phyloP scores from a whole-genome alignment of 148 eudicot species.

The Spergularia marina region DNA sequence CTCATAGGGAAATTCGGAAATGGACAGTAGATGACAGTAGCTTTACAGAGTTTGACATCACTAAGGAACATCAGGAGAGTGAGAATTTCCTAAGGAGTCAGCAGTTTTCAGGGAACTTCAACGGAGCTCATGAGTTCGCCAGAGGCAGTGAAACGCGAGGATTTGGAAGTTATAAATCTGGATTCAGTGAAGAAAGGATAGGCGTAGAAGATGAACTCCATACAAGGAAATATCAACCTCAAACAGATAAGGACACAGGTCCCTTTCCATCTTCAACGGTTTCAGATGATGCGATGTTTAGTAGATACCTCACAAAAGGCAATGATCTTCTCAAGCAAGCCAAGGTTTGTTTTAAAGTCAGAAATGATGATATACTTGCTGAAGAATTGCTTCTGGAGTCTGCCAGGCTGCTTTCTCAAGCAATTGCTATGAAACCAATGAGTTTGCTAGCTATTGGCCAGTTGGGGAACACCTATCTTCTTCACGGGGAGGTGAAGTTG shows the following conservation, averaged over 20 bases:
- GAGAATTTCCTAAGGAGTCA: slow-evolving; percentile 33
- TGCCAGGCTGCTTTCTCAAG: slow-evolving; percentile 63
- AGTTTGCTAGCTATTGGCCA: slow-evolving; percentile 91
- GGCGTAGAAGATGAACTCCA: slow-evolving; percentile 32
- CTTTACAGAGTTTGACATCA: slow-evolving; percentile 33
- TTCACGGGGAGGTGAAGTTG: slow-evolving; percentile 88
- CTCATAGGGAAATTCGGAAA: slow-evolving; percentile 34
- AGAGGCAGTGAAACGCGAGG: slow-evolving; percentile 23
- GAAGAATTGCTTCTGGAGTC: slow-evolving; percentile 63
- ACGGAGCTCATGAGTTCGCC: slow-evolving; percentile 32
- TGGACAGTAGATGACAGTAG: slow-evolving; percentile 34
- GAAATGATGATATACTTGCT: slow-evolving; percentile 38
- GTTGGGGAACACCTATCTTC: slow-evolving; percentile 92
- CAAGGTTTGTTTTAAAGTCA: slow-evolving; percentile 41
- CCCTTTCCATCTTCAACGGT: slow-evolving; percentile 45
- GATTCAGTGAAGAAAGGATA: slow-evolving; percentile 23
- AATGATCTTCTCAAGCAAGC: slow-evolving; percentile 59
- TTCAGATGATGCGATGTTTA: slow-evolving; percentile 60
- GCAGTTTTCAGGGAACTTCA: slow-evolving; percentile 21
- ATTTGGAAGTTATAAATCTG: slow-evolving; percentile 27
- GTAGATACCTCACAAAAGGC: slow-evolving; percentile 59
- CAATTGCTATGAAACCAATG: slow-evolving; percentile 83
- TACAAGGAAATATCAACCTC: slow-evolving; percentile 26
- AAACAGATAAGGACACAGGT: slow-evolving; percentile 22
- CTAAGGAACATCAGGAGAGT: slow-evolving; percentile 29